phyloP scores from a whole-genome alignment of 1,284 basidiomycete genomes.

The Ustilago xerochloae region DNA sequence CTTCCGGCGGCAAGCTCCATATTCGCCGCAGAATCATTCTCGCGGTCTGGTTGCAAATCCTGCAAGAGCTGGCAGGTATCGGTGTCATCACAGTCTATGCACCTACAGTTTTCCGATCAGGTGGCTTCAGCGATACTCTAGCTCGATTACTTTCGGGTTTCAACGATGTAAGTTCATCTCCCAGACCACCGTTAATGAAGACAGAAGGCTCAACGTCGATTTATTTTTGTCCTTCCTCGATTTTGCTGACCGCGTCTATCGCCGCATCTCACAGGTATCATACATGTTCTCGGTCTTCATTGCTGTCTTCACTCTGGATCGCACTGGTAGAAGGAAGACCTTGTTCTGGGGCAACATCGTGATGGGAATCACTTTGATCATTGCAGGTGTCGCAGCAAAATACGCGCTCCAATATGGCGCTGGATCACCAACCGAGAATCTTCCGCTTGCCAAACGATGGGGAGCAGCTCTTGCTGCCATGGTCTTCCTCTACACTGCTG shows the following conservation, averaged over 20 bases:
- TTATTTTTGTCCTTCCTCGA: background rate
- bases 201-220: background rate
- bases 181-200: background rate
- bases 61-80: slow-evolving; percentile 31
- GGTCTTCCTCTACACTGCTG: slow-evolving; percentile 36
- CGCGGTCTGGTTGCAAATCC: slow-evolving; percentile 28
- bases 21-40: slow-evolving; percentile 28
- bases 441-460: slow-evolving; percentile 26
- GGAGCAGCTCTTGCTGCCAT: slow-evolving; percentile 32
- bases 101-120: slow-evolving; percentile 30
- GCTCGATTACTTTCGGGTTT: slow-evolving; percentile 26
- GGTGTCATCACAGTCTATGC: slow-evolving; percentile 37
- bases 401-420: slow-evolving; percentile 28
- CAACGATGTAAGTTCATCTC: slow-evolving; percentile 21
- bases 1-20: slow-evolving; percentile 20
- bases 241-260: background rate
- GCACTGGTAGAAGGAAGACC: slow-evolving; percentile 20
- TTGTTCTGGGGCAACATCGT: slow-evolving; percentile 27
- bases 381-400: slow-evolving; percentile 34
- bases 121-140: slow-evolving; percentile 26
- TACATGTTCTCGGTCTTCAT: slow-evolving; percentile 37
- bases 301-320: slow-evolving; percentile 21
- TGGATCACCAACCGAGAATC: slow-evolving; percentile 8
- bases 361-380: slow-evolving; percentile 22
- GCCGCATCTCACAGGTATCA: slow-evolving; percentile 3